Base-by-base conservation (phyloP, 2,329 filamentous ascomycete species). In the Passalora sequoiae region DNA sequence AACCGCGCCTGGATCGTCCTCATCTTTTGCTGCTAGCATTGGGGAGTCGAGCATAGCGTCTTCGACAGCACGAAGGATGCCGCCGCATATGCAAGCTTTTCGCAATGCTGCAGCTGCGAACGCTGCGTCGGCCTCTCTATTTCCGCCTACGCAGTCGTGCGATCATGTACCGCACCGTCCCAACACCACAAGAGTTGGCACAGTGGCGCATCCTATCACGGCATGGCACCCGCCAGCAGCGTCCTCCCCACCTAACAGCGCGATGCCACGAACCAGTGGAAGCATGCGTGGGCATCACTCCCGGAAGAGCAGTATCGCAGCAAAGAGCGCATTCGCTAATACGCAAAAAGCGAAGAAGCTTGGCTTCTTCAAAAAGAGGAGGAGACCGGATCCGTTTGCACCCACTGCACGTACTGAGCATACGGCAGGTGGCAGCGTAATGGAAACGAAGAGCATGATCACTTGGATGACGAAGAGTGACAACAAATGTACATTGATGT, bases 191-290 rank as follows among this genome's bases (percentile, higher is more conserved):
- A 50, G 48, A 16, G 50, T 55, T 8, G 57, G 60, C 7, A 55
- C 53, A 1, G 56, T 56, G 1, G 54, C 55, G 2, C 61, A 65
- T 40, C 60, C 61, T 1, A 50, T 65, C 38, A 63, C 57, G 4
- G 60, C 52, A 2, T 65, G 62, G 62, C 58, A 59, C 48, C 62
- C 62, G 5, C 61, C 61, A 3, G 60, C 60, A 2, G 45, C 52
- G 13, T 44, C 47, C 3, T 44, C 41, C 10, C 47, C 51, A 4
- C 8, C 33, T 2, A 17, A 17, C 10, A 35, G 12, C 13, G 25
- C 32, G 7, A n/a, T 33, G 13, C 28, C 38, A 0, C 37, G 35
- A 21, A 53, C 45, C n/a, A 50, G 43, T 28, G 47, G 47, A 4
- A 49, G 40, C 10, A 27, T 38, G 33, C 27, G 25, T 6, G 38